Conservation (phyloP, 305 asterid genomes). For the Withania somnifera region DNA sequence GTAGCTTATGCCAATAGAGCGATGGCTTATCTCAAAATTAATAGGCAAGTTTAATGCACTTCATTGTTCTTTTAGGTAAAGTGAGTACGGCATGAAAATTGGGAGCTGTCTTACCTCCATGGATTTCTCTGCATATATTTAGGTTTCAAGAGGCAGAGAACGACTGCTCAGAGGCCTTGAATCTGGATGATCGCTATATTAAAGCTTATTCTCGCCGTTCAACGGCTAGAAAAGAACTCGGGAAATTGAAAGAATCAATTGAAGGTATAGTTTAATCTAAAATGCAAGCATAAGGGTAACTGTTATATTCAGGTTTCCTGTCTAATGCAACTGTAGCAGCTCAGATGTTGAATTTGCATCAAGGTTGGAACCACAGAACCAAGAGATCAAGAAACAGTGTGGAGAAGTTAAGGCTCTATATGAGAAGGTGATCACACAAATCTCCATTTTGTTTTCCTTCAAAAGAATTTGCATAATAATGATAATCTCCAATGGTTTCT, state of each 20-base stretch:
- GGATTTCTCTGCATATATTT: neutral
- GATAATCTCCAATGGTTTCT: neutral
- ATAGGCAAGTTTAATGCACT: constrained; percentile 40
- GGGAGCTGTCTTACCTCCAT: neutral
- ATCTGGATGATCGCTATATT: constrained; percentile 81
- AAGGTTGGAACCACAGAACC: constrained; percentile 84
- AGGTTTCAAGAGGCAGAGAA: constrained; percentile 88
- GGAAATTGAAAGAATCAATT: constrained; percentile 70
- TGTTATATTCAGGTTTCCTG: neutral
- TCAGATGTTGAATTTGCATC: constrained; percentile 83
- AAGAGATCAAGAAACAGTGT: constrained; percentile 80
- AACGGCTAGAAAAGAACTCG: constrained; percentile 85
- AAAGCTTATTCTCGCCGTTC: constrained; percentile 96
- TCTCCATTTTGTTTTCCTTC: neutral
- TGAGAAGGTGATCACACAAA: constrained; percentile 42
- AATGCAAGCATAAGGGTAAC: neutral
- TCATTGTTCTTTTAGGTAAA: neutral
- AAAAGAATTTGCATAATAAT: neutral
- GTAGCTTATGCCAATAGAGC: constrained; percentile 91
- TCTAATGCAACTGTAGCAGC: constrained; percentile 24
- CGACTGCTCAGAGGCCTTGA: constrained; percentile 89
- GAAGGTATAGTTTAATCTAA: constrained; percentile 43
- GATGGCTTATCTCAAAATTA: constrained; percentile 81
- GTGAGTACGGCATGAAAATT: neutral
- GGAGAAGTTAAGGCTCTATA: constrained; percentile 62